Evolutionary conservation across 345 rosid species (phyloP), one percentile per base, ranked within the genome.

Genomic region (Noccaea caerulescens): DNA sequence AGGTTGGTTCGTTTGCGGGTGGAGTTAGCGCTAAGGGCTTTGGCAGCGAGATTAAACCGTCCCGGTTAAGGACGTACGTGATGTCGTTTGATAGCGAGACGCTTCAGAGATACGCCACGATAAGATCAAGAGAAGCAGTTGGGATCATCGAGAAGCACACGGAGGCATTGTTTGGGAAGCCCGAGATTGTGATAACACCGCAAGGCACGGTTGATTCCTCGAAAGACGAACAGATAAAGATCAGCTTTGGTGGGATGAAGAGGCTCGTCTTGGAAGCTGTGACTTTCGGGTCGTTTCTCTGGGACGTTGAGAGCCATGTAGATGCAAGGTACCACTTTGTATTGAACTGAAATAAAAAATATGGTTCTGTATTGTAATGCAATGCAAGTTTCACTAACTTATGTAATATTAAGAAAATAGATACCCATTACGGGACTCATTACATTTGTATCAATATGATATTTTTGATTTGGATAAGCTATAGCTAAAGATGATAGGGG

Each of bases 261-360:
- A 88, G 91, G 70, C 93, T 94, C n/a, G 92, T 90, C 54, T 70
- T 94, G 82, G 99, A 94, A 79, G 99, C 98, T 4, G 93, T 94
- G 30, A 88, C 97, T 30, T 94, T 94, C 46, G 99, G 99, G 45
- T 92, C 99, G 36, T 94, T 94, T 75, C 93, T 94, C 1, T 94
- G 99, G 98, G 98, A 92, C 33, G 98, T 88, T 18, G 99, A 94
- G 82, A 90, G 91, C 82, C 85, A 81, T 66, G 97, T 94, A 34
- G 98, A 92, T 64, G 87, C 97, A 0, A 89, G 98, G 89, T 94
- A 94, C 80, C 97, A 84, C 67, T 94, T 94, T 54, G 97, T 87
- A 55, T 56, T 81, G 42, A 87, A 92, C 75, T 94, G 80, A 39
- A 83, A 16, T 16, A 41, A 13, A 73, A 49, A 61, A 13, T 37